These are phyloP conservation scores for Penicillium robsamsonii DNA, from an alignment of 495 filamentous ascomycete genomes.

Conservation along the genomic window DNA sequence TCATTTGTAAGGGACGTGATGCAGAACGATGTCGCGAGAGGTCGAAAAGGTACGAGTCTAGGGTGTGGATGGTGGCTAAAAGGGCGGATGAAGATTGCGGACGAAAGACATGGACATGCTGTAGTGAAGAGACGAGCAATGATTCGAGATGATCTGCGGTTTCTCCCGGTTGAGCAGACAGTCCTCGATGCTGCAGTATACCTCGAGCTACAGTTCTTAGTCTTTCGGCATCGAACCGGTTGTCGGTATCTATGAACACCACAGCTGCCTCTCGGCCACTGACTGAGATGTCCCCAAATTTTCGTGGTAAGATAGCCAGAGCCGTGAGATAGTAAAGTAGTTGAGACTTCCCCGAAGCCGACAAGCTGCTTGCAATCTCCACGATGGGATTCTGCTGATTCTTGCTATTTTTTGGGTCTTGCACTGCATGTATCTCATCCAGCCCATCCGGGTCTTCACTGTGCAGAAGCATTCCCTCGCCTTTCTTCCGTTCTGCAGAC, in stretches of 20 bases:
- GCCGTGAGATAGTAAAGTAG: slow-evolving; percentile 67
- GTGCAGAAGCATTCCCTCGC: slow-evolving; percentile 22
- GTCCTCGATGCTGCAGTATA: slow-evolving; percentile 17
- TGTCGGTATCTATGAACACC: slow-evolving; percentile 68
- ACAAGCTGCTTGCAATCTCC: slow-evolving; percentile 55
- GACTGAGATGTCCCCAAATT: slow-evolving; percentile 28
- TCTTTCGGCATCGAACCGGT: slow-evolving; percentile 60
- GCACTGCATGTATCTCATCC: too few species aligned
- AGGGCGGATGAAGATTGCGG: slow-evolving; percentile 53
- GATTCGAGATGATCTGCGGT: slow-evolving; percentile 21
- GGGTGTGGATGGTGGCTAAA: slow-evolving; percentile 46
- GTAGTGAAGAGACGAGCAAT: slow-evolving; percentile 36
- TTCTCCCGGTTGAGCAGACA: neutral
- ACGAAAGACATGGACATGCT: slow-evolving; percentile 55
- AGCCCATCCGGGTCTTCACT: neutral
- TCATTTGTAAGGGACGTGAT: slow-evolving; percentile 43
- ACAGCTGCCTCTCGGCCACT: slow-evolving; percentile 58
- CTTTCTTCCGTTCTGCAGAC: slow-evolving; percentile 6
- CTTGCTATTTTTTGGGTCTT: slow-evolving; percentile 6
- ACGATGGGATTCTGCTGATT: slow-evolving; percentile 47
- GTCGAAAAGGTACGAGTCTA: slow-evolving; percentile 55
- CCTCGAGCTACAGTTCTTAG: slow-evolving; percentile 44
- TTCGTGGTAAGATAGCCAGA: slow-evolving; percentile 54
- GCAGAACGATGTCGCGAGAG: slow-evolving; percentile 46
- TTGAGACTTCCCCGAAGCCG: slow-evolving; percentile 62